Evolutionary conservation across 2,329 filamentous ascomycete species (phyloP).

Genomic region (Fusarium drepaniforme): DNA sequence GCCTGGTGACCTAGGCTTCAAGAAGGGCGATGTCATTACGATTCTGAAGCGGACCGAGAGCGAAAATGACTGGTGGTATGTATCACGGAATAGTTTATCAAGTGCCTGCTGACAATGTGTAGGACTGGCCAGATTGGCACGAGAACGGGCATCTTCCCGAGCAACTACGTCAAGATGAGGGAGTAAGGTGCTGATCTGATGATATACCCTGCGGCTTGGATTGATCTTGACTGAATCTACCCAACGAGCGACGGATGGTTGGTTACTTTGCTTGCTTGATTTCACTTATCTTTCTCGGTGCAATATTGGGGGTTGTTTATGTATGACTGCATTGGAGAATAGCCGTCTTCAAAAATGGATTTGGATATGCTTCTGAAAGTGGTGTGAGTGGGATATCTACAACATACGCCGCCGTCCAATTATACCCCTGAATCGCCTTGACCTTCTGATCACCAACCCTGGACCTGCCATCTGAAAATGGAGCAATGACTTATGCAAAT

Average conservation of each 20-base stretch:
- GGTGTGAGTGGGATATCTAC: not conserved
- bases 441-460: not conserved
- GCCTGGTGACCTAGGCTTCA: constrained; percentile 91
- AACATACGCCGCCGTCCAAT: not conserved
- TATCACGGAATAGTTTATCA: constrained; percentile 35
- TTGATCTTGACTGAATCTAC: not conserved
- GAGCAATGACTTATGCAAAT: not conserved
- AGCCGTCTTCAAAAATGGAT: not conserved
- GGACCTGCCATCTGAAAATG: not conserved
- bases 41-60: constrained; percentile 95
- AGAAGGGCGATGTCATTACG: constrained; percentile 97
- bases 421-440: not conserved
- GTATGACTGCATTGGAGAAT: not conserved
- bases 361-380: not conserved
- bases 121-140: constrained; percentile 91
- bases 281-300: not conserved
- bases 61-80: constrained; percentile 93
- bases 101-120: not conserved
- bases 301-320: constrained; percentile 1
- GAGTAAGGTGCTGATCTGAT: constrained; percentile 51
- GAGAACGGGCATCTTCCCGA: constrained; percentile 92
- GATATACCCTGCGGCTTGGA: constrained; percentile 37
- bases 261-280: not conserved
- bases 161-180: constrained; percentile 79
- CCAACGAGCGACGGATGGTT: not conserved